Evolutionary conservation across 2,329 filamentous ascomycete genomes (phyloP).

Genomic region (Pezicula rhizophila): DNA sequence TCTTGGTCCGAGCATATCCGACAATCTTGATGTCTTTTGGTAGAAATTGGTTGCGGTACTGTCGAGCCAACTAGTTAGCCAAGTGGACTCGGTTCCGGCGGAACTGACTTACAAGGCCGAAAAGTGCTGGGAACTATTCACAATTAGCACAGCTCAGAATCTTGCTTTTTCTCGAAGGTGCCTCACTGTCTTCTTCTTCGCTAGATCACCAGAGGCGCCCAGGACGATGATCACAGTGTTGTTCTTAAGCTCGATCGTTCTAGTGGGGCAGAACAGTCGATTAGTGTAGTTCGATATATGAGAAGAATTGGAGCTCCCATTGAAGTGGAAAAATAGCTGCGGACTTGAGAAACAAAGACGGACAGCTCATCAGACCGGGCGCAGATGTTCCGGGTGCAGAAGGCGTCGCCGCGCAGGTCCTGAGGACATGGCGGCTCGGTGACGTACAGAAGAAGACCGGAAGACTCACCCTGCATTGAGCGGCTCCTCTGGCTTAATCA

Average conservation of each 20-base stretch:
- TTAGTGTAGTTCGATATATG: conserved; percentile 31
- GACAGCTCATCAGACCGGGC: conserved; percentile 9
- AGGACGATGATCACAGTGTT: conserved; percentile 96
- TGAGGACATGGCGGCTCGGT: conserved; percentile 9
- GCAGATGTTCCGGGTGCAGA: conserved; percentile 1
- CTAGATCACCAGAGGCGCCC: conserved; percentile 92
- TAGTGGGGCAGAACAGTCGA: conserved; percentile 33
- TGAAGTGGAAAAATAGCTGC: conserved; percentile 12
- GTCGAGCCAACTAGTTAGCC: conserved; percentile 18
- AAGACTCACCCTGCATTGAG: conserved; percentile 45
- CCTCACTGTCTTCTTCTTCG: conserved; percentile 97
- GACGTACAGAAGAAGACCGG: conserved; percentile 17
- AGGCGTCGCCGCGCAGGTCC: conserved; percentile 6
- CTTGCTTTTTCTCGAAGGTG: not conserved
- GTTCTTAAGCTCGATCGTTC: conserved; percentile 92
- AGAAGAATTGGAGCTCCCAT: conserved; percentile 12
- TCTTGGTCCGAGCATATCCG: conserved; percentile 98
- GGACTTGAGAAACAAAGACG: not conserved
- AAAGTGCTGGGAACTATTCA: conserved; percentile 84
- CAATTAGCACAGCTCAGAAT: conserved; percentile 13
- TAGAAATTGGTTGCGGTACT: conserved; percentile 99
- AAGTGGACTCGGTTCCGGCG: not conserved
- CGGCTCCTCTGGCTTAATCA: conserved; percentile 42
- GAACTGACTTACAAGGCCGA: conserved; percentile 75
- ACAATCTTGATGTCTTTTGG: conserved; percentile 94